Percentiles rank a stretch among this genome's conserved stretches.
These are phyloP conservation scores for Hypoxylon rubiginosum DNA, from an alignment of 2,329 filamentous ascomycete species.

Conservation along the genomic window DNA sequence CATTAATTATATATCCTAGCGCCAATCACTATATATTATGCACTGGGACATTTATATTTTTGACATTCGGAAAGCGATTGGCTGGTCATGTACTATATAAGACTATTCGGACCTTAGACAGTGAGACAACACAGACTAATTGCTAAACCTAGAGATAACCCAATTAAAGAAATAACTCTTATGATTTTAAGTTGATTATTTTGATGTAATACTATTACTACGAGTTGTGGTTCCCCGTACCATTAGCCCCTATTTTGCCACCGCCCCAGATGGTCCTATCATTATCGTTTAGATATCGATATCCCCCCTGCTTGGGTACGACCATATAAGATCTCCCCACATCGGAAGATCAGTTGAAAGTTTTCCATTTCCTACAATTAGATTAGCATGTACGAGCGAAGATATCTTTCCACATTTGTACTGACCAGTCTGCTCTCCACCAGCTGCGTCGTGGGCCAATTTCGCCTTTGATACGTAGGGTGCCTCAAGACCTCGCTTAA, in stretches of 20 bases:
- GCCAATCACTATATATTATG: too few species aligned
- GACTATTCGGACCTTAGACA: too few species aligned
- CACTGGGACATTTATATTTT: too few species aligned
- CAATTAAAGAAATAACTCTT: too few species aligned
- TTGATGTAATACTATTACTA: background rate
- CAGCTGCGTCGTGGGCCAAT: constrained; percentile 23
- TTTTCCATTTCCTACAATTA: constrained; percentile 4
- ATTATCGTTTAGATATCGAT: constrained; percentile 41
- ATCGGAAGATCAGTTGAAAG: constrained; percentile 42
- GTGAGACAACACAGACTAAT: constrained; percentile 20
- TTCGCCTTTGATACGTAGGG: constrained; percentile 39
- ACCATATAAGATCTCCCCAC: constrained; percentile 52
- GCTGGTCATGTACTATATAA: too few species aligned
- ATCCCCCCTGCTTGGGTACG: constrained; percentile 40
- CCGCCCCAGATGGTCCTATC: constrained; percentile 44
- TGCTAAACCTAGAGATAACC: too few species aligned
- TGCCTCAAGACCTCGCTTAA: constrained; percentile 44
- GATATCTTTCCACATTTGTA: background rate
- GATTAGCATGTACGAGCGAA: background rate
- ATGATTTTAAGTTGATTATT: too few species aligned
- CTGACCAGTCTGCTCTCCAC: constrained; percentile 21
- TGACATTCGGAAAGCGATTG: too few species aligned
- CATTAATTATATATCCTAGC: too few species aligned
- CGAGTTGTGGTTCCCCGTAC: constrained; percentile 29
- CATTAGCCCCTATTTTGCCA: constrained; percentile 39